Evolutionary conservation across 306 rosid genomes (phyloP).

Genomic region (Cicer pinnatifidum): DNA sequence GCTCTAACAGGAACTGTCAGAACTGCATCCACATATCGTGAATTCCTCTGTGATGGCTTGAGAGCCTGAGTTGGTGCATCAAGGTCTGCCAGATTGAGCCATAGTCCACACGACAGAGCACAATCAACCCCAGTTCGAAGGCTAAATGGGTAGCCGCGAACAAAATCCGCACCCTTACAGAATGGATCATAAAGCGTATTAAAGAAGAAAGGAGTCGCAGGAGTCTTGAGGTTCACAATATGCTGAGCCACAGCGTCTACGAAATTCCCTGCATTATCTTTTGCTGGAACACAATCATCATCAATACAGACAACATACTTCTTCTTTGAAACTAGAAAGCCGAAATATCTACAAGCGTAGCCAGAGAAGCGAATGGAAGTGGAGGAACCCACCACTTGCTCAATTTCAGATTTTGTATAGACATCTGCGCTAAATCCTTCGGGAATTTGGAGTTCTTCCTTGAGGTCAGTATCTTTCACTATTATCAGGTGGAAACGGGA

Average conservation of each 20-base stretch:
- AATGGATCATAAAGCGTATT: constrained; percentile 95
- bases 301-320: constrained; percentile 85
- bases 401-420: constrained; percentile 71
- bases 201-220: constrained; percentile 99
- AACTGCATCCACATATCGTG: constrained; percentile 89
- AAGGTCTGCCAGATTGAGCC: constrained; percentile 90
- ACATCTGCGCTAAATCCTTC: constrained; percentile 73
- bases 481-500: constrained; percentile 83
- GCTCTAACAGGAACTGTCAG: constrained; percentile 77
- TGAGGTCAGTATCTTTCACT: constrained; percentile 84
- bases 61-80: constrained; percentile 99
- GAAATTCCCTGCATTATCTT: constrained; percentile 59
- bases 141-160: constrained; percentile 99
- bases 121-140: constrained; percentile 85
- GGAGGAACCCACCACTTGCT: constrained; percentile 71
- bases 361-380: constrained; percentile 74
- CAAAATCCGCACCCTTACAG: constrained; percentile 90
- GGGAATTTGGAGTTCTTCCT: constrained; percentile 71
- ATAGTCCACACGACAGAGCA: constrained; percentile 87
- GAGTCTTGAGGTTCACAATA: constrained; percentile 73
- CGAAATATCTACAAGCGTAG: constrained; percentile 93
- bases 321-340: constrained; percentile 77
- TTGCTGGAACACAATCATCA: constrained; percentile 90
- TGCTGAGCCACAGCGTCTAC: constrained; percentile 83
- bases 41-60: constrained; percentile 67